Evolutionary conservation across 768 basidiomycete genomes (phyloP), one percentile per base, ranked within the genome.

Genomic region (Pleurotus citrinopileatus): DNA sequence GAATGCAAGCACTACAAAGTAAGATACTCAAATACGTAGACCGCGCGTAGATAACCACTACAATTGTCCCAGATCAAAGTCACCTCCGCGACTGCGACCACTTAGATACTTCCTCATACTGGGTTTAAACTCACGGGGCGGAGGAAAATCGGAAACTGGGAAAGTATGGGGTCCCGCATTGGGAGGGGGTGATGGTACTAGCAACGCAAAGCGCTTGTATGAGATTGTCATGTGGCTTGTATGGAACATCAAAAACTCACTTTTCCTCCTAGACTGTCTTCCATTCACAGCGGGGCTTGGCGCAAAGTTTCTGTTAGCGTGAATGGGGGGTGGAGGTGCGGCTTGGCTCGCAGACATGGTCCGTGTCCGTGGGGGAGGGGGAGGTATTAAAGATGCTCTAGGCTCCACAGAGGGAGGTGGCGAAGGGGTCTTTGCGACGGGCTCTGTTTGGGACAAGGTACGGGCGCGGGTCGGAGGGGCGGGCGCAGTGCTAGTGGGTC

Each of bases 131-230:
- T 74, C 73, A 36, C 89, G 81, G 3, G 91, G 91, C 12, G 84
- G 83, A 1, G 91, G 91, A 64, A 93, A 91, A 47, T 85, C 89
- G 12, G 74, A 70, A n/a, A 84, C 79, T 5, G 89, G 89, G 64
- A 91, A 94, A 13, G 76, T 84, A 62, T 90, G 86, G 20, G 76
- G 66, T 7, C 89, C 89, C 37, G 78, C 80, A 52, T 76, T 81
- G 2, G 89, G 81, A 22, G 78, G 75, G 42, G 80, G 78, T 3
- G 79, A 78, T 23, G 75, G 75, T 23, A 79, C 78, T 79, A 55
- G 43, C 36, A 32, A 54, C 37, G 36, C 29, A 48, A 42, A 50
- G 17, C 10, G 9, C n/a, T 9, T 34, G 32, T 9, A 36, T 12
- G 53, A 52, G 59, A 42, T 40, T 55, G 61, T 51, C 58, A 64